A percentile compares a stretch with the other conserved stretches of the same genome.
Evolutionary conservation across 768 basidiomycete genomes (phyloP).

Genomic region (Cystofilobasidium capitatum): DNA sequence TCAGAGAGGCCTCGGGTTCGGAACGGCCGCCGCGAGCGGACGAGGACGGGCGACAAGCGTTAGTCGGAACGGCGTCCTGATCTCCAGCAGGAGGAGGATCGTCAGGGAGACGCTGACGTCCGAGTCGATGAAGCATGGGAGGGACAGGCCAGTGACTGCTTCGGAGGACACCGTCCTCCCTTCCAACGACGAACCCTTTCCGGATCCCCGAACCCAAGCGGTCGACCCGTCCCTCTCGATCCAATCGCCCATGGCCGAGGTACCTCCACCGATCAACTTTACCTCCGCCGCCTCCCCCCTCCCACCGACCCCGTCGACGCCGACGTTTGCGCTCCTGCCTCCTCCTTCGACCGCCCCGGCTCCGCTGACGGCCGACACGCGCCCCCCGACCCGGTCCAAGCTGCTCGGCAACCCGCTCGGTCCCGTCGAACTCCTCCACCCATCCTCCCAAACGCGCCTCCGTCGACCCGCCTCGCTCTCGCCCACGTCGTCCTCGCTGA

Average conservation of each 20-base stretch:
- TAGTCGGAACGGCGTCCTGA: neutral
- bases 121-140: neutral
- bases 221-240: neutral
- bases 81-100: neutral
- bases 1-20: neutral
- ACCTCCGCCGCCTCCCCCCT: neutral
- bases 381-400: neutral
- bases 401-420: neutral
- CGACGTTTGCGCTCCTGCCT: neutral
- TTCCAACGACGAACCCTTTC: neutral
- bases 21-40: neutral
- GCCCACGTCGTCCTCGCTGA: constrained; percentile 2
- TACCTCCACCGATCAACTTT: neutral
- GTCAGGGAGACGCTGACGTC: neutral
- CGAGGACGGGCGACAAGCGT: neutral
- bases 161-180: neutral
- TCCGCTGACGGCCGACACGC: neutral
- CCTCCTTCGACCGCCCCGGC: neutral
- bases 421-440: neutral
- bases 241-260: neutral
- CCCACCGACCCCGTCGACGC: neutral
- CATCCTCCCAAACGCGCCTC: neutral
- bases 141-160: neutral
- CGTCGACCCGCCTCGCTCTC: constrained; percentile 1
- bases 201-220: constrained; percentile 5